Percentiles rank a stretch among this genome's conserved stretches.
phyloP scores from a whole-genome alignment of 2,329 filamentous ascomycete species.

The Beauveria varroae region DNA sequence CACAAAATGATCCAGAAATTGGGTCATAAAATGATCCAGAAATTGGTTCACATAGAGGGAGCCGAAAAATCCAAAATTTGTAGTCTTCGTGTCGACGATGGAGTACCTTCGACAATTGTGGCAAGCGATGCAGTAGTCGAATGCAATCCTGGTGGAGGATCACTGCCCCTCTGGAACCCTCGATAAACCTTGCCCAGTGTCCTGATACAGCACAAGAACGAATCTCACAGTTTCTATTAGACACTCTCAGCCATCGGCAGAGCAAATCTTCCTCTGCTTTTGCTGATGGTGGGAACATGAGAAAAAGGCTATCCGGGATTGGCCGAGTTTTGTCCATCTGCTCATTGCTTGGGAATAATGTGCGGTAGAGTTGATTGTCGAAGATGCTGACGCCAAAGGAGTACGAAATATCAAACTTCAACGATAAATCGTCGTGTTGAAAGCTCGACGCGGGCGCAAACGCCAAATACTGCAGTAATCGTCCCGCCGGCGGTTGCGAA shows the following conservation, averaged over 20 bases:
- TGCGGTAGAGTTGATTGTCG: not conserved
- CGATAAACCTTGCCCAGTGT: conserved; percentile 39
- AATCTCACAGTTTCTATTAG: conserved; percentile 33
- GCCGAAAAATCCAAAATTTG: conserved; percentile 34
- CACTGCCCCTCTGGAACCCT: conserved; percentile 23
- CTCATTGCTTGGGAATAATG: not conserved
- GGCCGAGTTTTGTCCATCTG: conserved; percentile 1
- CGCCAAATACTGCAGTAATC: not conserved
- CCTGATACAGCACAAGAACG: conserved; percentile 33
- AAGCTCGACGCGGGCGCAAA: not conserved
- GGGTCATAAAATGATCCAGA: not conserved
- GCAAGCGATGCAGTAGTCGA: conserved; percentile 32
- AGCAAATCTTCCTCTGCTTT: conserved; percentile 30
- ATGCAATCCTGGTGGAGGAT: conserved; percentile 39
- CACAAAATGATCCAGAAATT: not conserved
- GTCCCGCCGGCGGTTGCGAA: conserved; percentile 2
- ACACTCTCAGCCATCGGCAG: conserved; percentile 35
- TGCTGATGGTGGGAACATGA: conserved; percentile 39
- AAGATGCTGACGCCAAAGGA: conserved; percentile 3
- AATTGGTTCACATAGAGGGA: not conserved
- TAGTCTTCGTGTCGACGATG: conserved; percentile 19
- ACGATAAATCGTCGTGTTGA: not conserved
- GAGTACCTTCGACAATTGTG: conserved; percentile 28
- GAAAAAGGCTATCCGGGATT: conserved; percentile 31
- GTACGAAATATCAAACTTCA: not conserved